These are phyloP conservation scores for Neurospora sp. DNA, from an alignment of 2,329 filamentous ascomycete species.

Conservation along the genomic window DNA sequence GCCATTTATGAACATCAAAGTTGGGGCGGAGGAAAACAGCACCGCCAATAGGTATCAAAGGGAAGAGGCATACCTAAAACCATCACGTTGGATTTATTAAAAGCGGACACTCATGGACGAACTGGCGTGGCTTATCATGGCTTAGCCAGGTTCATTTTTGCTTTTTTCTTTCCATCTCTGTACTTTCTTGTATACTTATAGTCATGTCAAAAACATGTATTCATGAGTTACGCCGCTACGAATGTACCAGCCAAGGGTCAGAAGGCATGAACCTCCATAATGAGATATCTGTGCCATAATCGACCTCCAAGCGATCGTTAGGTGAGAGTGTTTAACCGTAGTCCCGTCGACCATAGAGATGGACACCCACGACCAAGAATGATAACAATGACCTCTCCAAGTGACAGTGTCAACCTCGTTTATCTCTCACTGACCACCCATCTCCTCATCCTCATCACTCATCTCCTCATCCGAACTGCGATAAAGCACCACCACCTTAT, in stretches of 20 bases:
- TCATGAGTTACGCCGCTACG: background rate
- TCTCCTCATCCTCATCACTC: constrained; percentile 2
- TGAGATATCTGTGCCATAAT: background rate
- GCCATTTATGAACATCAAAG: background rate
- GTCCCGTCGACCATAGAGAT: background rate
- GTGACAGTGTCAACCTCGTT: background rate
- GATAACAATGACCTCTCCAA: background rate
- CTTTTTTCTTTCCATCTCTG: background rate
- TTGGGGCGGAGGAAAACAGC: constrained; percentile 7
- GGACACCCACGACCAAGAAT: background rate
- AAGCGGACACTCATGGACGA: background rate
- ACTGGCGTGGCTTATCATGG: background rate
- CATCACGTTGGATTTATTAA: background rate
- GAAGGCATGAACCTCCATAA: background rate
- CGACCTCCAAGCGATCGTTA: background rate
- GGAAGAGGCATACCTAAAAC: background rate
- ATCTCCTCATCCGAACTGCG: background rate
- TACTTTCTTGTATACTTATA: background rate
- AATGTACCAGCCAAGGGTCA: background rate
- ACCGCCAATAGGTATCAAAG: background rate
- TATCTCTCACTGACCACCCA: background rate
- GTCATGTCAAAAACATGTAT: background rate
- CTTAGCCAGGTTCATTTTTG: background rate
- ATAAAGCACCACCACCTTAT: constrained; percentile 26
- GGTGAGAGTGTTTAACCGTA: background rate